Conservation (phyloP, 2,329 filamentous ascomycete genomes). For the Madurella mycetomatis region DNA sequence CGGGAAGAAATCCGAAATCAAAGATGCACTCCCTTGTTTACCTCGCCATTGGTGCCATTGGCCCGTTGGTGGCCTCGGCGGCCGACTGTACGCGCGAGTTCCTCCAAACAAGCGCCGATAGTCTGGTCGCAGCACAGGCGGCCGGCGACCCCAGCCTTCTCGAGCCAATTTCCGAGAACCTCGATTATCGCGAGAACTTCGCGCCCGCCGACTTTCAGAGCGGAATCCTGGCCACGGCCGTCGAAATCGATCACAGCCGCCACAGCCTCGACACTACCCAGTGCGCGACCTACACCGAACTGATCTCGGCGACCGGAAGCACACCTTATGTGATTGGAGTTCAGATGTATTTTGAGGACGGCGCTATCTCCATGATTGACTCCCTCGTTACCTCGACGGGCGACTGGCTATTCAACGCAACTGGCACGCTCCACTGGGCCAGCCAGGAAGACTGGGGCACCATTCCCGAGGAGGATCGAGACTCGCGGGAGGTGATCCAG, state of each 20-base stretch:
- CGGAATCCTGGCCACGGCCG: constrained; percentile 23
- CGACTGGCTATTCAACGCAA: constrained; percentile 31
- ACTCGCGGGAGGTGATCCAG: constrained; percentile 27
- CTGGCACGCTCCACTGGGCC: constrained; percentile 25
- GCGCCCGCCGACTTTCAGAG: constrained; percentile 11
- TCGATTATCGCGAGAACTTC: constrained; percentile 22
- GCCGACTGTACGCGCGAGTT: constrained; percentile 23
- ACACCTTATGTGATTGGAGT: constrained; percentile 37
- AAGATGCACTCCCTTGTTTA: constrained; percentile 2
- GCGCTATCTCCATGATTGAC: constrained; percentile 23
- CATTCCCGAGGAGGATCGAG: constrained; percentile 25
- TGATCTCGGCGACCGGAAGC: constrained; percentile 23
- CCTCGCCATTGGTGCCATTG: not conserved
- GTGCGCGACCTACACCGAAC: constrained; percentile 29
- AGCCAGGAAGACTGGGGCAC: constrained; percentile 22
- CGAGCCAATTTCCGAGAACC: constrained; percentile 5
- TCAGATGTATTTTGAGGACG: constrained; percentile 31
- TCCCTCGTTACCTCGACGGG: constrained; percentile 25
- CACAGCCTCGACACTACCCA: constrained; percentile 28
- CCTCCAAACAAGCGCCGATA: constrained; percentile 21
- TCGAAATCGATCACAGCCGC: constrained; percentile 26
- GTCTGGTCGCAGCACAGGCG: constrained; percentile 22
- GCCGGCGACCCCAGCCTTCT: constrained; percentile 22
- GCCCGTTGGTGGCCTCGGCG: constrained; percentile 4
- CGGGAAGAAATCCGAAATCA: not conserved